Percentiles rank a stretch among this genome's conserved stretches.
These are phyloP conservation scores for Chrysochromulina parva DNA, from an alignment of 78 protist genomes.

Conservation along the genomic window DNA sequence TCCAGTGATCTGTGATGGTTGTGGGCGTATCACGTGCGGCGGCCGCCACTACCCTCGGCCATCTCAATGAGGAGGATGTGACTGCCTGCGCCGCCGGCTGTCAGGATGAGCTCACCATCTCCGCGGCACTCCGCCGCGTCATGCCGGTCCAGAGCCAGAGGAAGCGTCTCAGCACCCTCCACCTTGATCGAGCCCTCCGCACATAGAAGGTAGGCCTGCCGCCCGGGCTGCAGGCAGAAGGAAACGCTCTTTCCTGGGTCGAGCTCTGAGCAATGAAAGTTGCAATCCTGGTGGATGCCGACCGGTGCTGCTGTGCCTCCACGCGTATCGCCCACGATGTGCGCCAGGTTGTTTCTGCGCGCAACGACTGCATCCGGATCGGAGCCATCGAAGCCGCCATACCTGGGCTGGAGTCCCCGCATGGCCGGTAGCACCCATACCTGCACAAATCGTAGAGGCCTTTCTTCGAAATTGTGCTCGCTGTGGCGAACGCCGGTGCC, in stretches of 20 bases:
- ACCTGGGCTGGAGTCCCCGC: conserved; percentile 41
- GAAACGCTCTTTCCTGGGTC: neutral
- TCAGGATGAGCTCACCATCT: neutral
- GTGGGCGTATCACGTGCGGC: too few relatives aligned
- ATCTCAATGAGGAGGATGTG: neutral
- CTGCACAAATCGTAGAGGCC: conserved; percentile 67
- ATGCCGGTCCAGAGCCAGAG: neutral
- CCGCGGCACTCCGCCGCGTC: conserved; percentile 35
- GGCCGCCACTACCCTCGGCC: too few relatives aligned
- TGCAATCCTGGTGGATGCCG: conserved; percentile 28
- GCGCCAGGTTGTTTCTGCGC: conserved; percentile 17
- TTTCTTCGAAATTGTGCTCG: conserved; percentile 39
- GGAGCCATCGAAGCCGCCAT: conserved; percentile 39
- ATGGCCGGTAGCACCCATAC: conserved; percentile 62
- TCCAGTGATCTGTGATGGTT: too few relatives aligned
- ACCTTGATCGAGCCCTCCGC: neutral
- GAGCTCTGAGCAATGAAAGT: neutral
- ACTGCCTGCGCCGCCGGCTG: neutral
- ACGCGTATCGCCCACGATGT: conserved; percentile 21
- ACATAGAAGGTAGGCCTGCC: conserved; percentile 39
- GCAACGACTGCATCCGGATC: neutral
- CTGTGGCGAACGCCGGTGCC: conserved; percentile 73
- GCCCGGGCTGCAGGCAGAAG: neutral
- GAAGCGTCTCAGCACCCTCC: neutral
- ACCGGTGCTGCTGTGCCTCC: neutral